A percentile compares a stretch with the other conserved stretches of the same genome.
Conservation (phyloP, 73 alveolate species). For the Tetrahymena malaccensis region DNA sequence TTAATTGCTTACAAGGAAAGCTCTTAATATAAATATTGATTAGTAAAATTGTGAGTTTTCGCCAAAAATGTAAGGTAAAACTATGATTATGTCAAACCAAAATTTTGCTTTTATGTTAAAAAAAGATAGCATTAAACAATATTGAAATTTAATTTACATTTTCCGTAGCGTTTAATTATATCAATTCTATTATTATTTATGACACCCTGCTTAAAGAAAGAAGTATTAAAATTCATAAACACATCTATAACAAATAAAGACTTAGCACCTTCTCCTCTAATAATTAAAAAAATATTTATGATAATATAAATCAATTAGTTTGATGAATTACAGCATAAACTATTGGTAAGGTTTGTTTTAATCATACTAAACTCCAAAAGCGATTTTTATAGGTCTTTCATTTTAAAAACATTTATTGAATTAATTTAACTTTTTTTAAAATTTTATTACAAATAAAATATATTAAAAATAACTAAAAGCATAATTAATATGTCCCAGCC, state of each 20-base stretch:
- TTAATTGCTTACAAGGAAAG: background rate
- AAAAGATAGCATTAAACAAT: background rate
- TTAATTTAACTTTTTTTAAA: background rate
- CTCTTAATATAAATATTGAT: background rate
- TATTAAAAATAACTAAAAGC: background rate
- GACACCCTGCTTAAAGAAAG: background rate
- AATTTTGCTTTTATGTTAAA: background rate
- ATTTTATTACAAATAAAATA: background rate
- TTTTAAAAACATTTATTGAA: background rate
- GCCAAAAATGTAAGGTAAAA: background rate
- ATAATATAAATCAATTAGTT: background rate
- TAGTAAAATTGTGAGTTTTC: background rate
- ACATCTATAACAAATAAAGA: background rate
- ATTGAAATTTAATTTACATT: background rate
- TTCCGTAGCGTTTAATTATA: background rate
- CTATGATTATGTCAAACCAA: background rate
- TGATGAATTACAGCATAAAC: background rate
- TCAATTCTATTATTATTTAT: background rate
- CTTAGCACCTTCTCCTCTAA: background rate
- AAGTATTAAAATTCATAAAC: background rate
- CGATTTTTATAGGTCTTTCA: background rate
- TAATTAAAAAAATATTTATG: background rate
- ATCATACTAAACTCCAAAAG: background rate
- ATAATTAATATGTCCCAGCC: background rate
- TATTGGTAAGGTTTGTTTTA: background rate